phyloP scores from a whole-genome alignment of 768 basidiomycete species.

The Leccinum obscurum region DNA sequence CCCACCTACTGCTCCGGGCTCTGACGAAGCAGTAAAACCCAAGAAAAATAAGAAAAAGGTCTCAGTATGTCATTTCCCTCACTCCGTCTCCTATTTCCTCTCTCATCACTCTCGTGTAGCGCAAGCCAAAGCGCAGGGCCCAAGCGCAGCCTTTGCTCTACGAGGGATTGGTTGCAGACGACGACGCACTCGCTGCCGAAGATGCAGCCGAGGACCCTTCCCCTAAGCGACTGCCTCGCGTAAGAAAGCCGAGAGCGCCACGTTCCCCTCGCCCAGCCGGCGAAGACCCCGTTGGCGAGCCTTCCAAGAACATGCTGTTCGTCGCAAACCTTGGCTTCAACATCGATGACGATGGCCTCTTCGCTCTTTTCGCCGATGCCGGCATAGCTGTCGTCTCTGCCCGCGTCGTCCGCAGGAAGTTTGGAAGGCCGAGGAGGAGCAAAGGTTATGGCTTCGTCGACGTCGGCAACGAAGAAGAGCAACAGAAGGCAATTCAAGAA shows the following conservation, averaged over 20 bases:
- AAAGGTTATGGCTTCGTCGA: slow-evolving; percentile 99
- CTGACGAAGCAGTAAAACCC: slow-evolving; percentile 61
- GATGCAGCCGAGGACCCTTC: slow-evolving; percentile 39
- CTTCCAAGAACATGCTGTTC: slow-evolving; percentile 87
- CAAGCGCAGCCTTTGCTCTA: too few species aligned
- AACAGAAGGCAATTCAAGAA: slow-evolving; percentile 85
- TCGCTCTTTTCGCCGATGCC: slow-evolving; percentile 81
- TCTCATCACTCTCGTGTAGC: slow-evolving; percentile 39
- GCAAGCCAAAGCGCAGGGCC: slow-evolving; percentile 47
- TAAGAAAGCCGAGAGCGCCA: slow-evolving; percentile 56
- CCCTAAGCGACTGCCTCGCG: slow-evolving; percentile 44
- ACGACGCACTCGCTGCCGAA: slow-evolving; percentile 38
- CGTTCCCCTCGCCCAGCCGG: slow-evolving; percentile 70
- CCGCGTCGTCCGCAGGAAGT: slow-evolving; percentile 84
- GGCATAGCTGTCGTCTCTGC: slow-evolving; percentile 82
- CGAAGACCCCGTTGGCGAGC: slow-evolving; percentile 84
- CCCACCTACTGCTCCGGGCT: slow-evolving; percentile 46
- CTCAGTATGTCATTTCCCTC: slow-evolving; percentile 38
- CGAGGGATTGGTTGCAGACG: slow-evolving; percentile 18
- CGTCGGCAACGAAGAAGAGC: slow-evolving; percentile 84
- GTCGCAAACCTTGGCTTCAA: slow-evolving; percentile 98
- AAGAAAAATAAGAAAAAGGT: slow-evolving; percentile 83
- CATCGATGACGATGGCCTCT: slow-evolving; percentile 82
- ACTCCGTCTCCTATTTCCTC: neutral
- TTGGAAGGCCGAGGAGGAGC: slow-evolving; percentile 82